Percentiles rank a stretch among this genome's conserved stretches.
Evolutionary conservation across 2,329 filamentous ascomycete species (phyloP).

Genomic region (Sarocladium oryzae): DNA sequence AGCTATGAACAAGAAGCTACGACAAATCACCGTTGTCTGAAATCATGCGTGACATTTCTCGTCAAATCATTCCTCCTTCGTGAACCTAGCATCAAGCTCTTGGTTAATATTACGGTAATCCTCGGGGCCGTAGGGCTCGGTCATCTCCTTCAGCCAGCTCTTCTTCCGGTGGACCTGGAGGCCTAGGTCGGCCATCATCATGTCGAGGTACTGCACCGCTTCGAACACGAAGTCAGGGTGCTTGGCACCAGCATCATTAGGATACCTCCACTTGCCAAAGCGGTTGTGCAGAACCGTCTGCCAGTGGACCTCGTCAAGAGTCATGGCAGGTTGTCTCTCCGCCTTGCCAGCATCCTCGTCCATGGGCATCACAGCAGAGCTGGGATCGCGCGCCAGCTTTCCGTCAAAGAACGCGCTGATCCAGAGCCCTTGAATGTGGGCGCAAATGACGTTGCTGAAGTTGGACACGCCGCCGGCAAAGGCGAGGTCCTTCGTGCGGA

Average conservation of each 20-base stretch:
- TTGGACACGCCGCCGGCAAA: conserved; percentile 40
- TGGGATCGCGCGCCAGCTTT: conserved; percentile 18
- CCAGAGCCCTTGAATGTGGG: conserved; percentile 52
- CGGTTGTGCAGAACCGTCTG: conserved; percentile 59
- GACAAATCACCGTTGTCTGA: background rate
- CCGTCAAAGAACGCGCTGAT: conserved; percentile 54
- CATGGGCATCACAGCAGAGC: conserved; percentile 8
- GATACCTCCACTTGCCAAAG: conserved; percentile 65
- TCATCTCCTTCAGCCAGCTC: conserved; percentile 44
- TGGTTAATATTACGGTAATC: conserved; percentile 5
- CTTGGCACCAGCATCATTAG: conserved; percentile 36
- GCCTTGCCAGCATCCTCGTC: background rate
- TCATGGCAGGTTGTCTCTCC: conserved; percentile 18
- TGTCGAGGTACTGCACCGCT: conserved; percentile 64
- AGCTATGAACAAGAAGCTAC: background rate
- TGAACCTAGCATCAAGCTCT: conserved; percentile 1
- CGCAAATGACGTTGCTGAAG: conserved; percentile 33
- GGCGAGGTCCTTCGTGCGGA: conserved; percentile 31
- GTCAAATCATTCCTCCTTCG: background rate
- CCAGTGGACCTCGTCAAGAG: conserved; percentile 37
- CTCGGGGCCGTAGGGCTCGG: conserved; percentile 39
- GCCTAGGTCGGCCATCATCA: conserved; percentile 60
- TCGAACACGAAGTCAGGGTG: conserved; percentile 59
- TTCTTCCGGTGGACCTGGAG: conserved; percentile 50
- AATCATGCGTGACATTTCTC: background rate